Percentiles rank a stretch among this genome's conserved stretches.
Conservation (phyloP, 495 filamentous ascomycete genomes). For the Lepraria neglecta region DNA sequence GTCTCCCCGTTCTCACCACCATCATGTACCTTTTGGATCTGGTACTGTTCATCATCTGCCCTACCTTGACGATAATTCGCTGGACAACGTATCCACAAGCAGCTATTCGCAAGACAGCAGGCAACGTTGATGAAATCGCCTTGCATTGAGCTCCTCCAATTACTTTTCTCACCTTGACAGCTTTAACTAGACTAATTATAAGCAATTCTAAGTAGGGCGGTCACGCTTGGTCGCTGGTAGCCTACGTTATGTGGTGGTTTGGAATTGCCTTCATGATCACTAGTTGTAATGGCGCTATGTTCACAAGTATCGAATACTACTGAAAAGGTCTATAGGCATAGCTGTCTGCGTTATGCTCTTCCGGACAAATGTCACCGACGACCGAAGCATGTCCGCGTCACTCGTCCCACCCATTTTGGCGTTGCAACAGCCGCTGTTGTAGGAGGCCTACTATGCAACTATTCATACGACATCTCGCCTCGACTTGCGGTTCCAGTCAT, state of each 20-base stretch:
- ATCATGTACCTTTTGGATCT: slow-evolving; percentile 3
- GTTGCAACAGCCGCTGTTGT: background rate
- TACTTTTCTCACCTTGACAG: background rate
- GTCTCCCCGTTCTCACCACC: background rate
- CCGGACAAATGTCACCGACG: background rate
- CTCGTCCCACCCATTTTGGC: background rate
- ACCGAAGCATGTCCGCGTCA: background rate
- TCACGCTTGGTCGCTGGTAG: slow-evolving; percentile 6
- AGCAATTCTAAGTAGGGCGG: slow-evolving; percentile 8
- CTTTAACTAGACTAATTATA: slow-evolving; percentile 2
- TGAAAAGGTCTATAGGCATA: background rate
- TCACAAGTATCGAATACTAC: background rate
- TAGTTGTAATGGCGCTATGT: background rate
- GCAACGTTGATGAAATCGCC: background rate
- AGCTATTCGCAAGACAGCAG: background rate
- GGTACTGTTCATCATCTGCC: background rate
- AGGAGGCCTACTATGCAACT: background rate
- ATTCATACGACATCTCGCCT: slow-evolving; percentile 1
- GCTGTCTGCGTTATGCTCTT: background rate
- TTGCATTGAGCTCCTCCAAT: background rate
- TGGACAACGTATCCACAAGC: slow-evolving; percentile 1
- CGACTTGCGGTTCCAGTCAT: slow-evolving; percentile 10
- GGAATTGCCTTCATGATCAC: background rate
- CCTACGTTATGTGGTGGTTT: slow-evolving; percentile 8
- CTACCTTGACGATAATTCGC: background rate